These are phyloP conservation scores for Penicillium decumbens DNA, from an alignment of 2,329 filamentous ascomycete genomes.

Conservation along the genomic window DNA sequence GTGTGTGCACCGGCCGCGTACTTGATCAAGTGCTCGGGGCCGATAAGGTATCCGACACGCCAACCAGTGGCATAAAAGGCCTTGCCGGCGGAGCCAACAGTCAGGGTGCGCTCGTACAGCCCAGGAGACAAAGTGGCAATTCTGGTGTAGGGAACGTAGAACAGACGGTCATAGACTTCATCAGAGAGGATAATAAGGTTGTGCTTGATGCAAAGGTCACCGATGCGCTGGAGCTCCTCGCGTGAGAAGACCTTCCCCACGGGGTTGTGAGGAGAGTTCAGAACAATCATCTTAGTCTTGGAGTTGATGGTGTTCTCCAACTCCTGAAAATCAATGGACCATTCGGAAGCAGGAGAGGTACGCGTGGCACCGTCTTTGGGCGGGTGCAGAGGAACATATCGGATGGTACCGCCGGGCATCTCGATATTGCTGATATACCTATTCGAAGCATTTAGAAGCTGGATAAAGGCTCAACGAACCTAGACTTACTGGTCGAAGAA, in stretches of 20 bases:
- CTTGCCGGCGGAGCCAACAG: constrained; percentile 93
- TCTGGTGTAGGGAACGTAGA: constrained; percentile 91
- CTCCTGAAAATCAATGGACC: constrained; percentile 79
- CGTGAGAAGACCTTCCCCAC: constrained; percentile 91
- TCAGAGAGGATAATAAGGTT: constrained; percentile 90
- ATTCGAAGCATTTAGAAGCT: neutral
- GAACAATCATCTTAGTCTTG: constrained; percentile 87
- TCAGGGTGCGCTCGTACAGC: constrained; percentile 80
- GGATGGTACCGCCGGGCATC: constrained; percentile 92
- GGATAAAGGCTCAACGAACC: neutral
- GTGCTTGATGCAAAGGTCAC: constrained; percentile 83
- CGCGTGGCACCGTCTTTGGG: constrained; percentile 71
- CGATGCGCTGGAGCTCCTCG: constrained; percentile 77
- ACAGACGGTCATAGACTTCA: constrained; percentile 91
- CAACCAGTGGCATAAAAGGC: constrained; percentile 98
- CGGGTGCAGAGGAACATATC: constrained; percentile 92
- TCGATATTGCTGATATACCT: constrained; percentile 96
- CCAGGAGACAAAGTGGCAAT: constrained; percentile 88
- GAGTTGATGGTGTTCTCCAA: constrained; percentile 76
- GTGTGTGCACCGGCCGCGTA: constrained; percentile 91
- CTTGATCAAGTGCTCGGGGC: constrained; percentile 80
- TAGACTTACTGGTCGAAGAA: constrained; percentile 84
- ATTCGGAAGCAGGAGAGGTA: constrained; percentile 81
- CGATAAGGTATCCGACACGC: constrained; percentile 94
- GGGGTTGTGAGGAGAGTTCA: constrained; percentile 72